Evolutionary conservation across 208 protist genomes (phyloP).

Genomic region (Acanthamoeba quina): DNA sequence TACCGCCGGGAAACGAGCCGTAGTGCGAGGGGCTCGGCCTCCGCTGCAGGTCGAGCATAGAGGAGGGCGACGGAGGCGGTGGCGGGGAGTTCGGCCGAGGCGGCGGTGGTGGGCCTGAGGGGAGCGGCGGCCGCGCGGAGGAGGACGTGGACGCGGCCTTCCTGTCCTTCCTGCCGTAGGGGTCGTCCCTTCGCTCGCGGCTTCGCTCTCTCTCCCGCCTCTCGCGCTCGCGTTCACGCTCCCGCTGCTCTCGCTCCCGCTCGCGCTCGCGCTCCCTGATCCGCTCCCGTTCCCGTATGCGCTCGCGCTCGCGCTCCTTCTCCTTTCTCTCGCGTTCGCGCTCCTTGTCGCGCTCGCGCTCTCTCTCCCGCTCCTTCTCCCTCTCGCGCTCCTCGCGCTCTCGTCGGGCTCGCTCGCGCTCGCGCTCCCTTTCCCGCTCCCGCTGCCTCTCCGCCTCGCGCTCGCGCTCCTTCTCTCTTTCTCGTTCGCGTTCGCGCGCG

Average conservation of each 20-base stretch:
- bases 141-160: background rate
- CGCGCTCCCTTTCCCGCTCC: background rate
- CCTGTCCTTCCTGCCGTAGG: background rate
- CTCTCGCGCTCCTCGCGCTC: constrained; percentile 24
- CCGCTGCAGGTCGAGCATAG: background rate
- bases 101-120: background rate
- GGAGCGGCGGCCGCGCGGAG: background rate
- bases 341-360: background rate
- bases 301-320: constrained; percentile 14
- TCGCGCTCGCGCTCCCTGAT: background rate
- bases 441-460: background rate
- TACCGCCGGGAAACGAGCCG: background rate
- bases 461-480: background rate
- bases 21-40: background rate
- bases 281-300: background rate
- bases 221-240: constrained; percentile 3
- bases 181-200: constrained; percentile 2
- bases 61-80: background rate
- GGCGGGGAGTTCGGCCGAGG: background rate
- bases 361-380: background rate
- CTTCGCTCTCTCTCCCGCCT: background rate
- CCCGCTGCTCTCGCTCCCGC: background rate
- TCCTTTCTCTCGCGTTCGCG: background rate
- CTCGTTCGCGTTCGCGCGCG: background rate
- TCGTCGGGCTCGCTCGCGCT: background rate